phyloP scores from a whole-genome alignment of 2,329 filamentous ascomycete species.

The Colletotrichum sp. region DNA sequence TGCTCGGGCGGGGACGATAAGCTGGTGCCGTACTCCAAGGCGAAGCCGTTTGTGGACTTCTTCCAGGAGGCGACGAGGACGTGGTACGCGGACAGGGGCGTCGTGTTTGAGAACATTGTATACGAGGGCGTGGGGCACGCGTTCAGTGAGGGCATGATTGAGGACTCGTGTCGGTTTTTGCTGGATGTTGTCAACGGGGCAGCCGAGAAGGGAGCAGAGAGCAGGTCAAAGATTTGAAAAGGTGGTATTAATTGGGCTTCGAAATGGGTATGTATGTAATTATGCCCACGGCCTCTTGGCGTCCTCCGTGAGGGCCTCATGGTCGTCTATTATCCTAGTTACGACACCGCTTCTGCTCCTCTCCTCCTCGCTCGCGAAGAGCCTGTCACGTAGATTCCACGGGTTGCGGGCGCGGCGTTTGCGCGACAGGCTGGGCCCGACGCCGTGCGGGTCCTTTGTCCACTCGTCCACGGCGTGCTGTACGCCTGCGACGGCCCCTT shows the following conservation, averaged over 20 bases:
- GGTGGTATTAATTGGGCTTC: not conserved
- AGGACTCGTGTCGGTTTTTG: constrained; percentile 70
- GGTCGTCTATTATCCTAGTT: constrained; percentile 36
- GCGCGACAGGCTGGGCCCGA: constrained; percentile 44
- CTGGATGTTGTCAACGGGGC: constrained; percentile 46
- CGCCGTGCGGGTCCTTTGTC: constrained; percentile 58
- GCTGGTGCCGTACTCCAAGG: constrained; percentile 71
- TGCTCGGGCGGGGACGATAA: constrained; percentile 73
- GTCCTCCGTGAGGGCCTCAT: constrained; percentile 46
- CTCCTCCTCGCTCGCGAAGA: constrained; percentile 45
- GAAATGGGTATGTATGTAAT: not conserved
- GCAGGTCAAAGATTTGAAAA: constrained; percentile 32
- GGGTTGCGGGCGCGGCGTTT: constrained; percentile 58
- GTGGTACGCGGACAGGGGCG: constrained; percentile 60
- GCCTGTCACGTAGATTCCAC: constrained; percentile 48
- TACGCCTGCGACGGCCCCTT: constrained; percentile 46
- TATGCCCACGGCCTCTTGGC: constrained; percentile 44
- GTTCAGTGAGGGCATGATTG: constrained; percentile 72
- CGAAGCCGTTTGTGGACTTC: constrained; percentile 65
- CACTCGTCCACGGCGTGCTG: constrained; percentile 51
- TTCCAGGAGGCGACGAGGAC: constrained; percentile 59
- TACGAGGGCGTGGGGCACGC: constrained; percentile 73
- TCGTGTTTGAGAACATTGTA: constrained; percentile 68
- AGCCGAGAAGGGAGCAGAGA: constrained; percentile 22
- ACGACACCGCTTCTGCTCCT: constrained; percentile 40